These are phyloP conservation scores for Clitopilus hobsonii DNA, from an alignment of 768 basidiomycete genomes.

Conservation along the genomic window DNA sequence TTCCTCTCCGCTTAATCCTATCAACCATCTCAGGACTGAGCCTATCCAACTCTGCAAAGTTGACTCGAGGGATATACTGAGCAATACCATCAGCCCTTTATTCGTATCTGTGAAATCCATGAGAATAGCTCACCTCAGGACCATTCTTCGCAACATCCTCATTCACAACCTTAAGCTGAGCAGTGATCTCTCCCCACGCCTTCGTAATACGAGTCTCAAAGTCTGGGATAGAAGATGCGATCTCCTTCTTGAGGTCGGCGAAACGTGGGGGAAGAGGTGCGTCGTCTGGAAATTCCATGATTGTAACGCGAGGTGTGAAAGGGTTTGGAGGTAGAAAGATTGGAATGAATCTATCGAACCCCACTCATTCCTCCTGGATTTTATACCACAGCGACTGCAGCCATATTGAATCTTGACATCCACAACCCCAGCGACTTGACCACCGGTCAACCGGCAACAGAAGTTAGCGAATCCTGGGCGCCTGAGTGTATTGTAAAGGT, in stretches of 20 bases:
- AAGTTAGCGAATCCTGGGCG: neutral
- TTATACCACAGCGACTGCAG: neutral
- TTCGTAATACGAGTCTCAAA: conserved; percentile 43
- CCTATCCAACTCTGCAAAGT: conserved; percentile 47
- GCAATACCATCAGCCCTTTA: neutral
- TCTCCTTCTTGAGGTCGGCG: conserved; percentile 51
- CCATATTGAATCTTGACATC: neutral
- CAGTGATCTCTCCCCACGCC: conserved; percentile 57
- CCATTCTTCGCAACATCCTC: conserved; percentile 41
- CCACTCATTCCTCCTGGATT: neutral
- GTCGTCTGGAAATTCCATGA: conserved; percentile 2
- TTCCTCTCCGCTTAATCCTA: conserved; percentile 49
- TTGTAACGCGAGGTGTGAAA: neutral
- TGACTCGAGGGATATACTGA: conserved; percentile 60
- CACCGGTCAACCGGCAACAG: neutral
- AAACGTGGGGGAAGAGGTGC: conserved; percentile 43
- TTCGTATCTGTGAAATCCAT: neutral
- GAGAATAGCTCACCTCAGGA: conserved; percentile 40
- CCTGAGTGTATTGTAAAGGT: neutral
- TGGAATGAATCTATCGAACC: neutral
- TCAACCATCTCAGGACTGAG: conserved; percentile 42
- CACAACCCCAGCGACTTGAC: neutral
- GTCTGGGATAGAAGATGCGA: conserved; percentile 46
- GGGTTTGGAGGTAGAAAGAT: neutral
- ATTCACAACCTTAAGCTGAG: conserved; percentile 42